Evolutionary conservation across 1,284 basidiomycete species (phyloP).

Genomic region (Ganoderma meredithae): DNA sequence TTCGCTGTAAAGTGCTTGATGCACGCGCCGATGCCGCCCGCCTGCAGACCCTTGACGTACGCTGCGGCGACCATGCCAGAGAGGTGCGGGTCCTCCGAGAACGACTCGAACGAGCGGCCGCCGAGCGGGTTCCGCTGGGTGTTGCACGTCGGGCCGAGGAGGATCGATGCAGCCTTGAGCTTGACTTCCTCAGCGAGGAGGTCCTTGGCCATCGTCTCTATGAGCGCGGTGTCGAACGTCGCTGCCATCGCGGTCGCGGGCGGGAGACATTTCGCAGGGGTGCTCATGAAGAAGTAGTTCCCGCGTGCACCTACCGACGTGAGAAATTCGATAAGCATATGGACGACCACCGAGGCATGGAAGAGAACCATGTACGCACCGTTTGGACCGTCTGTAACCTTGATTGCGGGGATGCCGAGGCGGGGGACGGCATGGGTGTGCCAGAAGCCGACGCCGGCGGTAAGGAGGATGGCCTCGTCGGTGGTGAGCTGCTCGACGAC

Average conservation of each 20-base stretch:
- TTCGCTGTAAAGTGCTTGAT: constrained; percentile 81
- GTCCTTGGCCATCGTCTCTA: constrained; percentile 66
- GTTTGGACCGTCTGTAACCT: constrained; percentile 81
- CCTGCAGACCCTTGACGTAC: constrained; percentile 79
- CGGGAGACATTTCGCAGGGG: constrained; percentile 69
- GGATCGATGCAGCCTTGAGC: constrained; percentile 70
- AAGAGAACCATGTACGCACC: constrained; percentile 45
- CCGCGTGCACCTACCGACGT: constrained; percentile 43
- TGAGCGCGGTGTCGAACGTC: constrained; percentile 75
- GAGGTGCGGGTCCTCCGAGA: constrained; percentile 82
- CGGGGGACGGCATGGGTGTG: constrained; percentile 72
- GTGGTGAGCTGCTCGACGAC: constrained; percentile 71
- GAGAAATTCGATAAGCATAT: not conserved
- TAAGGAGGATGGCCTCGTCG: constrained; percentile 74
- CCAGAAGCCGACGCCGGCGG: constrained; percentile 80
- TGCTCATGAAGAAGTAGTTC: constrained; percentile 50
- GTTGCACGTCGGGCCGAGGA: constrained; percentile 83
- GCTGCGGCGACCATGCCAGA: constrained; percentile 74
- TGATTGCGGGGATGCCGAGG: constrained; percentile 74
- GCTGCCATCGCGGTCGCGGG: constrained; percentile 75
- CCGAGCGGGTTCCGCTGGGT: constrained; percentile 81
- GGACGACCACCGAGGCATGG: not conserved
- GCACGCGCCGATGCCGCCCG: constrained; percentile 70
- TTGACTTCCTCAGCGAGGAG: constrained; percentile 78
- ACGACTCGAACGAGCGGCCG: constrained; percentile 80